phyloP scores from a whole-genome alignment of 1,139 yeast genomes.

The Debaryomyces singareniensis region DNA sequence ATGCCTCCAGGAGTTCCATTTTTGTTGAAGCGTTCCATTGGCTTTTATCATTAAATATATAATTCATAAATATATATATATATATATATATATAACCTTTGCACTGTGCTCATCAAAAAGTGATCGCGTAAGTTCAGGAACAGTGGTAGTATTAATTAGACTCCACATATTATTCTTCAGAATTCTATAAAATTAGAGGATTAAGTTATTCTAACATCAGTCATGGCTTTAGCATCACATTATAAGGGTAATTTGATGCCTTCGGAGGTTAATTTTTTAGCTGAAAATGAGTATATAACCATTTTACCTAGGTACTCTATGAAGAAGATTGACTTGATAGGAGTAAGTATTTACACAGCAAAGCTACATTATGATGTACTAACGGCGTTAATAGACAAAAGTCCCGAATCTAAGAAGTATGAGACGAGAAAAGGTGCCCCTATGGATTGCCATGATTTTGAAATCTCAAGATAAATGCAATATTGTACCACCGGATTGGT shows the following conservation, averaged over 20 bases:
- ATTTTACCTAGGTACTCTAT: constrained; percentile 72
- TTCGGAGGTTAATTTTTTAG: constrained; percentile 73
- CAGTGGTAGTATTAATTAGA: no score
- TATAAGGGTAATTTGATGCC: constrained; percentile 61
- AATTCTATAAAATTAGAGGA: no score
- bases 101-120: no score
- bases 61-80: not conserved
- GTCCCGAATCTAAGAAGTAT: constrained; percentile 58
- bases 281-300: constrained; percentile 70
- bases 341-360: constrained; percentile 30
- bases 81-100: not conserved
- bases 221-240: constrained; percentile 61
- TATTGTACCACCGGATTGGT: constrained; percentile 85
- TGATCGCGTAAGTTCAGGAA: no score
- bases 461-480: constrained; percentile 84
- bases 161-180: no score
- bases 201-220: not conserved
- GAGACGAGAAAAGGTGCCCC: constrained; percentile 65
- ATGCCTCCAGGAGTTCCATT: constrained; percentile 11
- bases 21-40: constrained; percentile 16
- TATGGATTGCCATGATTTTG: constrained; percentile 83
- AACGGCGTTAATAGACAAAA: constrained; percentile 23
- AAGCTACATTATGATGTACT: constrained; percentile 4
- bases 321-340: constrained; percentile 58
- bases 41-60: constrained; percentile 8